Base-by-base conservation (phyloP, 352 stramenopile genomes). In the Globisporangium polare region DNA sequence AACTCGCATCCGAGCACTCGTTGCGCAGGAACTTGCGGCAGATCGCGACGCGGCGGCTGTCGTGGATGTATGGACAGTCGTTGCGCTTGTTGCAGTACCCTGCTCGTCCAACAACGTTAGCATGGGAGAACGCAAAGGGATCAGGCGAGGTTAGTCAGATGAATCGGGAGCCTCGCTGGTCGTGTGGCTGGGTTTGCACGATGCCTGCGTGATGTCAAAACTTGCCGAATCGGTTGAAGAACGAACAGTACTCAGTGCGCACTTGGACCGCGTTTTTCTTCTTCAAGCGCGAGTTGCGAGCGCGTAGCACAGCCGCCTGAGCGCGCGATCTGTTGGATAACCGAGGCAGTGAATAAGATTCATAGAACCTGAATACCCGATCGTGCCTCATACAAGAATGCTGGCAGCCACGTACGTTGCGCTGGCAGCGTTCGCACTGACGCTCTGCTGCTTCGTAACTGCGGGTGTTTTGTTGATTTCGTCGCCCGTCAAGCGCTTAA, bases 191-290 rank as follows among this genome's bases (percentile, higher is more conserved):
- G 22, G 22, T 51, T 29, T 51, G 10, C 20, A 51, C 45, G 22
- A 51, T 22, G 13, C 45, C 31, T 2, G 13, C n/a, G 4, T 33
- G 46, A 15, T 18, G n/a, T 17, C 18, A 39, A 42, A 29, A 80
- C 82, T 83, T 88, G 75, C 84, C 84, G 51, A 90, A 92, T 37
- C 83, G 78, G 58, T 90, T 92, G 73, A 86, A 94, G 65, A 91
- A 94, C 15, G 72, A 77, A 59, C 85, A 94, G 60, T 92, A 88
- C 58, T 90, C 83, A 9, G 81, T 92, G 26, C 85, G 83, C 33
- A 78, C 47, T 43, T 71, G 69, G 1, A 66, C 61, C 3, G 50
- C 31, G 22, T 74, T 78, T 12, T 57, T 54, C n/a, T 60, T 50
- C 47, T 80, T 70, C 17, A 75, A 49, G 15, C 72, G 80, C 15